Conservation (phyloP, 208 protist genomes). For the Crithidia fasciculata region DNA sequence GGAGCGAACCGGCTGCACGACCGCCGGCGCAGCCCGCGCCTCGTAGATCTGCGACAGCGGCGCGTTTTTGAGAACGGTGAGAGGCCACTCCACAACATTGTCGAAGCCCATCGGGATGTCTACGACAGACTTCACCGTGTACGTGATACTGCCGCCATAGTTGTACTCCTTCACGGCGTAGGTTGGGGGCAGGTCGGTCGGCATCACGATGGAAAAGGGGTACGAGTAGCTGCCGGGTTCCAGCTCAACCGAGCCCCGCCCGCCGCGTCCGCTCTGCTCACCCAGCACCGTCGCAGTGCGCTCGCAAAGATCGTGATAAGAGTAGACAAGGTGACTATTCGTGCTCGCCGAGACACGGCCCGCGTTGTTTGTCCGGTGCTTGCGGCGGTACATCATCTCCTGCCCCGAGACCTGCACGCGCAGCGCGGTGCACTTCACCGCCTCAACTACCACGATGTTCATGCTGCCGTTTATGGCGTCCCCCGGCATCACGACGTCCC, state of each 20-base stretch:
- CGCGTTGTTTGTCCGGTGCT: background rate
- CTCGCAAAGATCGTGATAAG: background rate
- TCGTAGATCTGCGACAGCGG: conserved; percentile 1
- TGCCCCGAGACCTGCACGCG: background rate
- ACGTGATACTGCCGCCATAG: background rate
- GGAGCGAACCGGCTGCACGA: background rate
- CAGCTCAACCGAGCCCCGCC: conserved; percentile 2
- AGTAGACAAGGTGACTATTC: too few relatives aligned
- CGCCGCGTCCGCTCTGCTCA: background rate
- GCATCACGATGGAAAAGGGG: conserved; percentile 6
- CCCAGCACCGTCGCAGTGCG: background rate
- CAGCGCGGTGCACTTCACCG: conserved; percentile 5
- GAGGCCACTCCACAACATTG: background rate
- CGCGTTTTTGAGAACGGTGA: background rate
- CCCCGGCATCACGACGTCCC: background rate
- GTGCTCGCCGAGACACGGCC: too few relatives aligned
- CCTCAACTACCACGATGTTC: conserved; percentile 5
- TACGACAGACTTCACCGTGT: background rate
- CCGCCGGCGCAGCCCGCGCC: background rate
- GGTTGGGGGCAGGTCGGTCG: background rate
- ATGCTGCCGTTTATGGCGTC: background rate
- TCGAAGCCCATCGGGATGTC: conserved; percentile 2
- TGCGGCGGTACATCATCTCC: background rate
- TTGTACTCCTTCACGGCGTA: conserved; percentile 4
- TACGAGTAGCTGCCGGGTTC: conserved; percentile 16